Percentiles rank a stretch among this genome's conserved stretches.
phyloP scores from a whole-genome alignment of 345 rosid genomes.

The Eutrema heterophyllum region DNA sequence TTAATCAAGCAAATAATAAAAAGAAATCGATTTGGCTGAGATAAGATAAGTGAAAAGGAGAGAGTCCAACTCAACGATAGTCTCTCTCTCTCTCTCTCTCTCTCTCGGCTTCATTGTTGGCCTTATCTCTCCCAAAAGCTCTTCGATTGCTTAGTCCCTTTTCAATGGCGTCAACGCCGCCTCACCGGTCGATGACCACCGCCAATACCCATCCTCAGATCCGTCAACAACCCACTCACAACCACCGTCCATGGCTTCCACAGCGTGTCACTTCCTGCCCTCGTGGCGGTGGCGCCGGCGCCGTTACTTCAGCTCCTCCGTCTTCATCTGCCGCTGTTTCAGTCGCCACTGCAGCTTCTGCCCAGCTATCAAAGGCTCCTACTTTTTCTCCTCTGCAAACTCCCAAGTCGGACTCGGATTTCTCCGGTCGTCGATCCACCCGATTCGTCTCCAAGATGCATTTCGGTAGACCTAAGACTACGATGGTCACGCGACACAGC shows the following conservation, averaged over 20 bases:
- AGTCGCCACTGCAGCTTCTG: too few relatives aligned
- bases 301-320: slow-evolving; percentile 29
- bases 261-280: slow-evolving; percentile 47
- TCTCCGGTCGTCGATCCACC: slow-evolving; percentile 88
- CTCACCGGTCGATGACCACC: slow-evolving; percentile 65
- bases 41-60: neutral
- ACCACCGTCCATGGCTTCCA: slow-evolving; percentile 37
- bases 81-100: neutral
- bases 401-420: slow-evolving; percentile 49
- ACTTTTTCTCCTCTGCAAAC: slow-evolving; percentile 40
- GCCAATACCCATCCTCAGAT: slow-evolving; percentile 51
- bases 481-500: slow-evolving; percentile 49
- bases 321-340: slow-evolving; percentile 9
- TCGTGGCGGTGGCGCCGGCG: slow-evolving; percentile 33
- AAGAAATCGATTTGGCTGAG: too few relatives aligned
- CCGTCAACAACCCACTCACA: slow-evolving; percentile 38
- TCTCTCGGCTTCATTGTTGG: neutral
- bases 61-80: neutral
- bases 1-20: too few relatives aligned
- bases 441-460: slow-evolving; percentile 86
- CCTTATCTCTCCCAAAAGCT: neutral
- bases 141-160: neutral
- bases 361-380: slow-evolving; percentile 25
- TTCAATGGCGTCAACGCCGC: slow-evolving; percentile 90
- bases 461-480: slow-evolving; percentile 60